Percentiles rank a stretch among this genome's conserved stretches.
Conservation (phyloP, 1,139 yeast species). For the Pneumocystis sp. region DNA sequence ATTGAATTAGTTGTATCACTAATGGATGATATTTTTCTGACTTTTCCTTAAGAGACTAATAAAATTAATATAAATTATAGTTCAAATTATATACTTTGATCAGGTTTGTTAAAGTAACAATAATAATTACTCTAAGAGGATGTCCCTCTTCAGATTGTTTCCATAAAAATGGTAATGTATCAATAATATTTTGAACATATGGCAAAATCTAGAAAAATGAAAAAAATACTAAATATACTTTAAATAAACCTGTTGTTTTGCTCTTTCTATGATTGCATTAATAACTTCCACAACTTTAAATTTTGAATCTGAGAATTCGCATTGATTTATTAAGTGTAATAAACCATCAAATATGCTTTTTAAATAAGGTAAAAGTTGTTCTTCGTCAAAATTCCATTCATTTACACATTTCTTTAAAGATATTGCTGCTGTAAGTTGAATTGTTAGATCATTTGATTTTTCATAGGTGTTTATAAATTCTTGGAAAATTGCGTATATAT, state of each 20-base stretch:
- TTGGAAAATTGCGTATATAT: slow-evolving; percentile 43
- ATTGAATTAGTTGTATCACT: slow-evolving; percentile 49
- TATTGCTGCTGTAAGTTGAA: slow-evolving; percentile 59
- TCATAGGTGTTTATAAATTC: slow-evolving; percentile 32
- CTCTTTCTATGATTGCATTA: slow-evolving; percentile 45
- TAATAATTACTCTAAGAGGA: slow-evolving; percentile 49
- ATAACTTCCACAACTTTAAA: slow-evolving; percentile 52
- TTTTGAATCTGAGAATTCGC: slow-evolving; percentile 58
- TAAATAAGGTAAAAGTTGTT: slow-evolving; percentile 50
- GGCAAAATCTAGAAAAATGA: slow-evolving; percentile 16
- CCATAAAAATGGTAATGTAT: slow-evolving; percentile 64
- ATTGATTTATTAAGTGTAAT: slow-evolving; percentile 32
- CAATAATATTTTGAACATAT: slow-evolving; percentile 35
- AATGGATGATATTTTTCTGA: slow-evolving; percentile 48
- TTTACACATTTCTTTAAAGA: slow-evolving; percentile 54
- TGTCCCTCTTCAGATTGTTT: slow-evolving; percentile 48
- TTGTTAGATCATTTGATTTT: slow-evolving; percentile 52
- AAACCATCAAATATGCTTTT: slow-evolving; percentile 33
- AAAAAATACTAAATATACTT: slow-evolving; percentile 1
- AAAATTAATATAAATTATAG: neutral
- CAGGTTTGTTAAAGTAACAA: slow-evolving; percentile 53
- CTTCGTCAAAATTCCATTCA: slow-evolving; percentile 73
- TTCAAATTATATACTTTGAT: slow-evolving; percentile 20
- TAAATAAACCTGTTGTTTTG: slow-evolving; percentile 20
- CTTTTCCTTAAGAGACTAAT: slow-evolving; percentile 43